A percentile compares a stretch with the other conserved stretches of the same genome.
phyloP scores from a whole-genome alignment of 176 grass and related monocot species.

The Melocanna baccifera region DNA sequence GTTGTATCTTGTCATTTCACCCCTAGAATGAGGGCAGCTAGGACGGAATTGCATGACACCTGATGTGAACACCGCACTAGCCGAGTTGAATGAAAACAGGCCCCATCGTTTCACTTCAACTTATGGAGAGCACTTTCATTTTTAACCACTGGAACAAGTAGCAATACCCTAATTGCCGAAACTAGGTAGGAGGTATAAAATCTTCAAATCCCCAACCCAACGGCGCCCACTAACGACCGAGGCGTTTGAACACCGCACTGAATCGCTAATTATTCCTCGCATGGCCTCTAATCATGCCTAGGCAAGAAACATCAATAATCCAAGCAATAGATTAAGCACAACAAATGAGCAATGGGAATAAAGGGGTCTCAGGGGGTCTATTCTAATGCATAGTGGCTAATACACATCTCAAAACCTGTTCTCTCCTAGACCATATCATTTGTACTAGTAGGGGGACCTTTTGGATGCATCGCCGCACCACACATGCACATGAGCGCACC shows the following conservation, averaged over 20 bases:
- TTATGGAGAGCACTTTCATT: background rate
- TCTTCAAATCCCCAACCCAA: conserved; percentile 9
- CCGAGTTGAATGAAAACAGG: conserved; percentile 12
- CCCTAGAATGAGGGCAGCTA: conserved; percentile 23
- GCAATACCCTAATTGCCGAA: background rate
- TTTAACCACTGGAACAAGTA: background rate
- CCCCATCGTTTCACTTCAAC: background rate
- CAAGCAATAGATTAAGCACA: conserved; percentile 18
- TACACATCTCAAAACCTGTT: conserved; percentile 8
- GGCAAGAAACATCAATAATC: conserved; percentile 20
- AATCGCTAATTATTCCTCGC: conserved; percentile 40
- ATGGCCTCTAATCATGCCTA: conserved; percentile 37
- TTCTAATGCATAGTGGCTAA: conserved; percentile 43
- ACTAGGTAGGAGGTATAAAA: conserved; percentile 11
- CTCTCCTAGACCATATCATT: conserved; percentile 30
- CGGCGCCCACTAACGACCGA: conserved; percentile 30
- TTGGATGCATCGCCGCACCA: conserved; percentile 26
- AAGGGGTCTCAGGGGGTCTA: conserved; percentile 49
- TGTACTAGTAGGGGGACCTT: conserved; percentile 18
- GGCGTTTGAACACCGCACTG: conserved; percentile 41
- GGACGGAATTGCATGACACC: conserved; percentile 31
- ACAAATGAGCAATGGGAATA: conserved; percentile 43
- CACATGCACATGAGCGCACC: conserved; percentile 33
- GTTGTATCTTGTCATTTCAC: background rate
- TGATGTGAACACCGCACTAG: conserved; percentile 44